A percentile compares a stretch with the other conserved stretches of the same genome.
These are phyloP conservation scores for Geotrichum klebahnii DNA, from an alignment of 1,139 yeast genomes.

Conservation along the genomic window DNA sequence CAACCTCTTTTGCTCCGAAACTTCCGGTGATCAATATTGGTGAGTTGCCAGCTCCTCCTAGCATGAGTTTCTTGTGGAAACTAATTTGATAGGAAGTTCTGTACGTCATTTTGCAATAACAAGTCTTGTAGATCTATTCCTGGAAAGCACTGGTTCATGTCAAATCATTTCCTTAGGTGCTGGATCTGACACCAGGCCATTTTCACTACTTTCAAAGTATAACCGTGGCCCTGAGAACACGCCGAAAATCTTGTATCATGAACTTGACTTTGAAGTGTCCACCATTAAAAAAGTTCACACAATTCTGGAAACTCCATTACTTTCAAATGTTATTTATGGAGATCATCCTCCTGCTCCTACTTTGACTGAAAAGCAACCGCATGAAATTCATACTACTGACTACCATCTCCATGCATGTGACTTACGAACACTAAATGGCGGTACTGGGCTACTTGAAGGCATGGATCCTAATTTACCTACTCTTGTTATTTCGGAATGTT, in stretches of 20 bases:
- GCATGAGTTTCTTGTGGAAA: background rate
- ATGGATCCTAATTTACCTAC: constrained; percentile 54
- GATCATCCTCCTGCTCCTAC: background rate
- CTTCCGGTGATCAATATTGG: constrained; percentile 71
- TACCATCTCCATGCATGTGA: constrained; percentile 59
- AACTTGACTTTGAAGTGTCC: constrained; percentile 70
- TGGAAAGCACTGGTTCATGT: constrained; percentile 35
- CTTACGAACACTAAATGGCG: constrained; percentile 41
- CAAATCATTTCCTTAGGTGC: constrained; percentile 86
- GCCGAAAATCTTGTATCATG: constrained; percentile 50
- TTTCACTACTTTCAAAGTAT: constrained; percentile 43
- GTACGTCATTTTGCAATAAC: constrained; percentile 66
- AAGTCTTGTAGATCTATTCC: constrained; percentile 48
- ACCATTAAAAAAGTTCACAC: constrained; percentile 57
- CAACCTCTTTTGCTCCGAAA: constrained; percentile 43
- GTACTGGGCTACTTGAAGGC: constrained; percentile 26
- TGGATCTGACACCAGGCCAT: constrained; percentile 90
- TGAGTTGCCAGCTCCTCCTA: constrained; percentile 10
- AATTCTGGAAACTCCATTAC: constrained; percentile 36
- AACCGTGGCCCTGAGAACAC: constrained; percentile 4
- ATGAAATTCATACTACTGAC: constrained; percentile 43
- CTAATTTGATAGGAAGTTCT: constrained; percentile 60
- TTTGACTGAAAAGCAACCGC: constrained; percentile 25
- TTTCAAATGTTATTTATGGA: constrained; percentile 30
- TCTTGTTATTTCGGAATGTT: constrained; percentile 79